A percentile compares a stretch with the other conserved stretches of the same genome.
Conservation (phyloP, 257 asterid genomes). For the Anisodus acutangulus region DNA sequence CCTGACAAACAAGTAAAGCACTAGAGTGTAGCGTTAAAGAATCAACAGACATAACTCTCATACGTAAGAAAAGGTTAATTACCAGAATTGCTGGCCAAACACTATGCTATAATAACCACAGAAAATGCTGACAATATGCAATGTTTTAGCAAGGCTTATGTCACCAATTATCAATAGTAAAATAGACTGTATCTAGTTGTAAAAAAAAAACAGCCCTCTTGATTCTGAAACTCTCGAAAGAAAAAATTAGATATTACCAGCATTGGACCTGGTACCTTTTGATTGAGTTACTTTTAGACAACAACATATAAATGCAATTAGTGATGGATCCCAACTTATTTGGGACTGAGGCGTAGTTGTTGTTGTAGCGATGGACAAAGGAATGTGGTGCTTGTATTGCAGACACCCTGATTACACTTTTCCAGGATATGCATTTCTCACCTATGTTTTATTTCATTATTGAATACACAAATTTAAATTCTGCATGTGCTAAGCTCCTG, state of each 20-base stretch:
- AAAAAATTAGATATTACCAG: not conserved
- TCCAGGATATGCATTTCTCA: not conserved
- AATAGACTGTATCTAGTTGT: not conserved
- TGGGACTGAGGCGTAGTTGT: not conserved
- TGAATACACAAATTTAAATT: not conserved
- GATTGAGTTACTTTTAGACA: not conserved
- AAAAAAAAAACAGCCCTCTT: conserved; percentile 8
- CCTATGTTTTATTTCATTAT: not conserved
- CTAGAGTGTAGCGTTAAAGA: not conserved
- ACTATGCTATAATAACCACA: not conserved
- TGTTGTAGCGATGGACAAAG: conserved; percentile 3
- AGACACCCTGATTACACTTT: not conserved
- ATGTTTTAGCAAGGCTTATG: not conserved
- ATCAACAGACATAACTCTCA: not conserved
- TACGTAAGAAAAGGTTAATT: conserved; percentile 15
- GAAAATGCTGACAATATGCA: not conserved
- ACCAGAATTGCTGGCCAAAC: not conserved
- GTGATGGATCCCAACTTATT: not conserved
- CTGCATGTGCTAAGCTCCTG: conserved; percentile 18
- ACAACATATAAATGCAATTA: not conserved
- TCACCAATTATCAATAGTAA: not conserved
- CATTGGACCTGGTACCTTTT: not conserved
- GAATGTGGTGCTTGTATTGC: not conserved
- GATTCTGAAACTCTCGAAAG: not conserved
- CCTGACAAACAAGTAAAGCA: conserved; percentile 53